Conservation (phyloP, 2,329 filamentous ascomycete species). For the Aspergillus sp. region DNA sequence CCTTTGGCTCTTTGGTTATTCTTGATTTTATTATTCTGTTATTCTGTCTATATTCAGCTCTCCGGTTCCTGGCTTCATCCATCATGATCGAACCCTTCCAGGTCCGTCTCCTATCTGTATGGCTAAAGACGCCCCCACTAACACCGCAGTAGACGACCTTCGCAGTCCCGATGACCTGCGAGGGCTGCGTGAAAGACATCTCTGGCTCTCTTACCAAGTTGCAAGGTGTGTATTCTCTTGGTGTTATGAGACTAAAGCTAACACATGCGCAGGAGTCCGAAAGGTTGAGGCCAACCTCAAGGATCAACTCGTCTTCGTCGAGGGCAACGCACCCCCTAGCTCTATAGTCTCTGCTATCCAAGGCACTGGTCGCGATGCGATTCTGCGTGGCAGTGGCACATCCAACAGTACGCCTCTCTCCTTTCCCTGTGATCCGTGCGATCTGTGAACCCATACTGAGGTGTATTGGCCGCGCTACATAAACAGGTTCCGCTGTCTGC, state of each 20-base stretch:
- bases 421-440: background rate
- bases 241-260: too few relatives aligned
- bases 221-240: conserved; percentile 41
- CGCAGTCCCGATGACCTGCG: conserved; percentile 87
- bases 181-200: conserved; percentile 79
- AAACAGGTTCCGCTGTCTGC: conserved; percentile 57
- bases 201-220: conserved; percentile 69
- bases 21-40: background rate
- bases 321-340: conserved; percentile 84
- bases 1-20: background rate
- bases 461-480: background rate
- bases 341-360: conserved; percentile 84
- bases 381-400: conserved; percentile 77
- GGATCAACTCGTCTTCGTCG: conserved; percentile 73
- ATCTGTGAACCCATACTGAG: conserved; percentile 1
- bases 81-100: conserved; percentile 41
- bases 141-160: conserved; percentile 65
- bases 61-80: conserved; percentile 4
- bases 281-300: conserved; percentile 75
- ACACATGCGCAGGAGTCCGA: conserved; percentile 53
- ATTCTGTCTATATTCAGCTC: conserved; percentile 1
- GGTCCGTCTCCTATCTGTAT: conserved; percentile 20
- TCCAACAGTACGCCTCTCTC: conserved; percentile 57
- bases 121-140: conserved; percentile 5
- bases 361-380: conserved; percentile 83